phyloP scores from a whole-genome alignment of 2,329 filamentous ascomycete species.

The Colletotrichum limetticola region DNA sequence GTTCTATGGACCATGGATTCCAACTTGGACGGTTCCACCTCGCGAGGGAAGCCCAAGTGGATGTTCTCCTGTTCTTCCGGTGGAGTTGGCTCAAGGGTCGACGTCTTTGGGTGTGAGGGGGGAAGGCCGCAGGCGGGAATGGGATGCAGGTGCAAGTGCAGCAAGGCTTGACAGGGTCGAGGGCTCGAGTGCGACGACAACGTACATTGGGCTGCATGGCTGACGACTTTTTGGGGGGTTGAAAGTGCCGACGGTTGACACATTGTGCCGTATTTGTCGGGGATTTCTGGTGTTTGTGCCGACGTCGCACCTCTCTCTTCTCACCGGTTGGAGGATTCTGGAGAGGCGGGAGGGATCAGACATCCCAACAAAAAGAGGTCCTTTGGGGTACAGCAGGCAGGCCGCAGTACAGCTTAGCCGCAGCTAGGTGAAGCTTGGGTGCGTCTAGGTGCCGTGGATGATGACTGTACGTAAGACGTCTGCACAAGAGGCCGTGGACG shows the following conservation, averaged over 20 bases:
- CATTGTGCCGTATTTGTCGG: constrained; percentile 15
- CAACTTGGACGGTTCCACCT: background rate
- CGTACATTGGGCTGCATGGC: constrained; percentile 21
- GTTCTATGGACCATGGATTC: background rate
- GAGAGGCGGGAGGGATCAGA: constrained; percentile 13
- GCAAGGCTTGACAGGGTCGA: constrained; percentile 29
- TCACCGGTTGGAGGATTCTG: constrained; percentile 16
- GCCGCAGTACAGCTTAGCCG: background rate
- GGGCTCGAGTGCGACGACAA: background rate
- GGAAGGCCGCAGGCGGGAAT: constrained; percentile 13
- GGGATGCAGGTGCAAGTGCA: constrained; percentile 14
- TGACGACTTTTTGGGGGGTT: background rate
- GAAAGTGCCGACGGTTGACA: constrained; percentile 27
- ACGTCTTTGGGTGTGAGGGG: background rate
- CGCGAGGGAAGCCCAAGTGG: constrained; percentile 18
- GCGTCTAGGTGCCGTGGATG: background rate
- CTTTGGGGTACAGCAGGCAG: background rate
- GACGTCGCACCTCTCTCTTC: constrained; percentile 11
- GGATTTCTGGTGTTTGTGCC: constrained; percentile 5
- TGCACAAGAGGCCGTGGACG: background rate
- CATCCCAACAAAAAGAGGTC: constrained; percentile 27
- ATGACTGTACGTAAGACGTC: background rate
- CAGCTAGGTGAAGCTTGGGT: background rate
- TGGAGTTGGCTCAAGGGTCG: constrained; percentile 17
- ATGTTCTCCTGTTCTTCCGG: background rate